Conservation (phyloP, 2,329 filamentous ascomycete species). For the Alternaria triticina region DNA sequence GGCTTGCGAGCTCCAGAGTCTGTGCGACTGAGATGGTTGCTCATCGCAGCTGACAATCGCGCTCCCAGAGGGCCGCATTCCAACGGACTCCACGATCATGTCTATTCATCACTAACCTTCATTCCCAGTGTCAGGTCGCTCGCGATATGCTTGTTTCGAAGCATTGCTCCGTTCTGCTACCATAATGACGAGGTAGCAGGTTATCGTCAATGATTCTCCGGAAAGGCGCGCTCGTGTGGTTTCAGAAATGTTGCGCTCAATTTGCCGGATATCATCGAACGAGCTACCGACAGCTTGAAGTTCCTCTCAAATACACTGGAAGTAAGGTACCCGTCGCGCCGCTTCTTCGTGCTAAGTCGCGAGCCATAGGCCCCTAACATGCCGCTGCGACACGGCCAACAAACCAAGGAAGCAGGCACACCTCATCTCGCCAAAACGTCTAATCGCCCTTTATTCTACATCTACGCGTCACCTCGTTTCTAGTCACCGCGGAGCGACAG, state of each 20-base stretch:
- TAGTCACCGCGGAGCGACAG: neutral
- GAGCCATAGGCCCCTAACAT: conserved; percentile 11
- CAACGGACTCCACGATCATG: neutral
- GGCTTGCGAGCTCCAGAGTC: neutral
- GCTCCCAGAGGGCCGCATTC: neutral
- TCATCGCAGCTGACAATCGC: neutral
- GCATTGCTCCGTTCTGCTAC: neutral
- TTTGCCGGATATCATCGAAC: neutral
- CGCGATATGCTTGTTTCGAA: neutral
- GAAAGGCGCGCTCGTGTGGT: neutral
- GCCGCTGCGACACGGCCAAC: neutral
- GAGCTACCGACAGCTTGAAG: neutral
- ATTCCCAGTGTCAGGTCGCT: neutral
- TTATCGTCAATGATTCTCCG: neutral
- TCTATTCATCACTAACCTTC: neutral
- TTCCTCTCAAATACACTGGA: neutral
- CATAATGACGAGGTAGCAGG: neutral
- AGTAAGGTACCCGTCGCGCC: neutral
- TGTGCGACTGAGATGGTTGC: neutral
- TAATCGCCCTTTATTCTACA: neutral
- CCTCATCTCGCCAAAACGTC: neutral
- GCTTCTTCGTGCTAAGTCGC: neutral
- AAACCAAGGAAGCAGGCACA: neutral
- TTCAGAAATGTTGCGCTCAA: neutral
- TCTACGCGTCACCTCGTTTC: neutral